Percentiles rank a stretch among this genome's conserved stretches.
Conservation (phyloP, 805 yeast genomes). For the Candida broadrunensis region DNA sequence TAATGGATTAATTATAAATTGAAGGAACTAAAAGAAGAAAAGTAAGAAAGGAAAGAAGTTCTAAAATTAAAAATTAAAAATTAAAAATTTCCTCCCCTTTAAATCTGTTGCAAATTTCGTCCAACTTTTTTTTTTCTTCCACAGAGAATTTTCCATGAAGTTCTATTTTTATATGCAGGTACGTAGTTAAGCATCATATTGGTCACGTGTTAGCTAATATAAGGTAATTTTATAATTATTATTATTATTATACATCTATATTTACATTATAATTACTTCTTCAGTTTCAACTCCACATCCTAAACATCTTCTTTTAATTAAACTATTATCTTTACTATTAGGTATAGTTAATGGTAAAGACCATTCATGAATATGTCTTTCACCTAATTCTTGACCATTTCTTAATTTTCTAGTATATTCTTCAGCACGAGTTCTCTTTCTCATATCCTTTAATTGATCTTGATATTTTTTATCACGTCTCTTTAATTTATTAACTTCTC, state of each 20-base stretch:
- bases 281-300: constrained; percentile 85
- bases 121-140: neutral
- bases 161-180: constrained; percentile 6
- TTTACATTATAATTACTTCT: constrained; percentile 52
- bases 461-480: constrained; percentile 79
- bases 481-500: constrained; percentile 69
- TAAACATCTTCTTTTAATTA: constrained; percentile 59
- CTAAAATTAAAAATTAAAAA: neutral
- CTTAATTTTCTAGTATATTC: constrained; percentile 72
- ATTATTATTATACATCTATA: too few relatives aligned
- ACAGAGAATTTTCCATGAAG: constrained; percentile 12
- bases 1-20: too few relatives aligned
- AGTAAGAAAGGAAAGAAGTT: too few relatives aligned
- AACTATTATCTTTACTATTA: constrained; percentile 15
- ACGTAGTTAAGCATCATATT: neutral
- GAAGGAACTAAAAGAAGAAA: too few relatives aligned
- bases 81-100: neutral
- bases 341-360: constrained; percentile 47
- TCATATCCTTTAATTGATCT: constrained; percentile 78
- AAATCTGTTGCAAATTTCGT: constrained; percentile 1
- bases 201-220: neutral
- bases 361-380: constrained; percentile 75
- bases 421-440: constrained; percentile 89
- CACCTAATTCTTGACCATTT: constrained; percentile 51
- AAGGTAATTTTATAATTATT: neutral